Evolutionary conservation across 768 basidiomycete species (phyloP).

Genomic region (Tylopilus vinaceipallidus): DNA sequence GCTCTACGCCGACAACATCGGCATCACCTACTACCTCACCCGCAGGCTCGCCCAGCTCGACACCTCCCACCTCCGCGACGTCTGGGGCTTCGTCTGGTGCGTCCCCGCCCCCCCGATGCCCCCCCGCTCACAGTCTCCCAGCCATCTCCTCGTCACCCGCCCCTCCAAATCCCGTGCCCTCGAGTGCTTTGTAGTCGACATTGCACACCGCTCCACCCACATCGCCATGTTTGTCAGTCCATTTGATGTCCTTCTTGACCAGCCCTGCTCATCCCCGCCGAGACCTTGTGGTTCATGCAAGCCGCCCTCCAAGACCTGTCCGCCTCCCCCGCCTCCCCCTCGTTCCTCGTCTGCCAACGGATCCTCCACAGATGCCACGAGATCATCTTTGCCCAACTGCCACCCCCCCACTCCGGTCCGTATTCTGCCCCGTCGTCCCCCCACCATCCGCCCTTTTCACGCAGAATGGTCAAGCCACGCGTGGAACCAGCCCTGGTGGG

Average conservation of each 20-base stretch:
- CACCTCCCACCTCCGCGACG: conserved; percentile 70
- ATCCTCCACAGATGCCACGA: conserved; percentile 90
- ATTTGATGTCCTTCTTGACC: conserved; percentile 17
- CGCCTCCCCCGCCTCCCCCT: conserved; percentile 52
- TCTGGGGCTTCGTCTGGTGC: conserved; percentile 90
- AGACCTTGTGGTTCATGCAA: conserved; percentile 99
- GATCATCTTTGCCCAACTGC: conserved; percentile 91
- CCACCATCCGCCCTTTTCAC: conserved; percentile 45
- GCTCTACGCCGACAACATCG: conserved; percentile 81
- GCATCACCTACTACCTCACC: conserved; percentile 88
- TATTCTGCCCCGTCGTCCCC: conserved; percentile 61
- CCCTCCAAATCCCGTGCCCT: conserved; percentile 90
- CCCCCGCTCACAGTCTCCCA: conserved; percentile 33
- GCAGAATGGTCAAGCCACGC: conserved; percentile 70
- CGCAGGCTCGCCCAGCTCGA: conserved; percentile 67
- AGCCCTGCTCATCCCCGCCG: conserved; percentile 11
- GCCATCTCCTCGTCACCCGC: conserved; percentile 91
- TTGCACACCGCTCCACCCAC: conserved; percentile 88
- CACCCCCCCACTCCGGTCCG: conserved; percentile 61
- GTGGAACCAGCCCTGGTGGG: conserved; percentile 79
- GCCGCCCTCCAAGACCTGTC: conserved; percentile 82
- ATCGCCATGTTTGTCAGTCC: conserved; percentile 88
- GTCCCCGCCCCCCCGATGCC: conserved; percentile 9
- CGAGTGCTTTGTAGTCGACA: conserved; percentile 90
- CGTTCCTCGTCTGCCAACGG: conserved; percentile 90